Percentiles rank a stretch among this genome's conserved stretches.
phyloP scores from a whole-genome alignment of 148 eudicot species.

The Rhododendron molle region DNA sequence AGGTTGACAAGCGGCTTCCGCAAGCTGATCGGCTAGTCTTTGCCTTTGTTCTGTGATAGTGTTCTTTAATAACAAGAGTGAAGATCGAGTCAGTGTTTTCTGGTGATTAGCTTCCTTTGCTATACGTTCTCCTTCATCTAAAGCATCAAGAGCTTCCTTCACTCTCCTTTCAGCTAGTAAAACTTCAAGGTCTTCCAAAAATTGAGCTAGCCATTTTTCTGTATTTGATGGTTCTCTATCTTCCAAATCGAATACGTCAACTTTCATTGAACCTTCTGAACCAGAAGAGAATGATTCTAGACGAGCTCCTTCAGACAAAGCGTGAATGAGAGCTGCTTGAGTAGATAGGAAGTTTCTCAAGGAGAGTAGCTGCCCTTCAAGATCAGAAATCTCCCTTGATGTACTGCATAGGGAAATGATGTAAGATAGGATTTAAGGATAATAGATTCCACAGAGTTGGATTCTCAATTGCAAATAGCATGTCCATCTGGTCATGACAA shows the following conservation, averaged over 20 bases:
- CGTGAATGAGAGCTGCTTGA: conserved; percentile 65
- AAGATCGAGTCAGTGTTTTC: conserved; percentile 30
- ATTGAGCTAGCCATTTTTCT: conserved; percentile 63
- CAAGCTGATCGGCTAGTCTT: conserved; percentile 65
- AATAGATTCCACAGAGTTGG: background rate
- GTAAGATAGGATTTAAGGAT: conserved; percentile 6
- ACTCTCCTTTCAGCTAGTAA: conserved; percentile 77
- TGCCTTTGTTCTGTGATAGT: conserved; percentile 57
- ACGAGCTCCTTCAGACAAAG: conserved; percentile 66
- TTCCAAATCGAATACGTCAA: conserved; percentile 24
- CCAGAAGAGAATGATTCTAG: conserved; percentile 46
- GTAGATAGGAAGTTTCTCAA: conserved; percentile 69
- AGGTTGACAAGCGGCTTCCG: conserved; percentile 65
- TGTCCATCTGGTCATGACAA: background rate
- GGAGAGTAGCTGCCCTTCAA: conserved; percentile 81
- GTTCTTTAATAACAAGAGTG: conserved; percentile 38
- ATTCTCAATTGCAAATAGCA: background rate
- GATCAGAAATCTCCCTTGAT: conserved; percentile 85
- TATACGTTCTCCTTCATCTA: conserved; percentile 63
- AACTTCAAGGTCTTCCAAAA: conserved; percentile 62
- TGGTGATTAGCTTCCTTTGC: conserved; percentile 35
- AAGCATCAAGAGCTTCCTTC: conserved; percentile 57
- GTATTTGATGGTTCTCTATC: conserved; percentile 45
- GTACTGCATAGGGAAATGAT: conserved; percentile 47
- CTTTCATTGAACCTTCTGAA: conserved; percentile 36